Conservation (phyloP, 2,329 filamentous ascomycete genomes). For the Fusarium armeniacum region DNA sequence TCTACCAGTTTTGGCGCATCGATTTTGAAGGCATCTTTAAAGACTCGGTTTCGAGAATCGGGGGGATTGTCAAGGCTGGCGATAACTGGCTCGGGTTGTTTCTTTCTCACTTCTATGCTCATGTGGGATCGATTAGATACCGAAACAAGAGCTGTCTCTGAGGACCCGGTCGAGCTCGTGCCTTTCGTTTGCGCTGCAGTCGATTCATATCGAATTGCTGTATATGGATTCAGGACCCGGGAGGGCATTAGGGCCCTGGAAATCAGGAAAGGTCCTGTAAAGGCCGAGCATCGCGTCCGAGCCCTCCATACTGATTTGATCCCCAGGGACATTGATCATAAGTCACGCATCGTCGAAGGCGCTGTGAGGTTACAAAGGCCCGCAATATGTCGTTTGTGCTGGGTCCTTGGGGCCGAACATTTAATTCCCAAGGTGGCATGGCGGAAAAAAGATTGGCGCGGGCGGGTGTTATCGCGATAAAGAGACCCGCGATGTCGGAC, state of each 20-base stretch:
- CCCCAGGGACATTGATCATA: conserved; percentile 64
- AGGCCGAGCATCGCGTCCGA: conserved; percentile 54
- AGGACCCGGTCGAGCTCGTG: conserved; percentile 5
- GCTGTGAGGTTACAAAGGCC: conserved; percentile 19
- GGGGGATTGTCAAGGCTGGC: conserved; percentile 32
- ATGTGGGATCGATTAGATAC: background rate
- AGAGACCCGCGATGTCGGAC: conserved; percentile 27
- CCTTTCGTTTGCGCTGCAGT: conserved; percentile 27
- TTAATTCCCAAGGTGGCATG: conserved; percentile 14
- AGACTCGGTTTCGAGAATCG: conserved; percentile 47
- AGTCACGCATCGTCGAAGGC: conserved; percentile 54
- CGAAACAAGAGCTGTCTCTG: conserved; percentile 14
- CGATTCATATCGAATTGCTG: conserved; percentile 40
- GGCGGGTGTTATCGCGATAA: conserved; percentile 43
- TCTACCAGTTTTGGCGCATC: conserved; percentile 35
- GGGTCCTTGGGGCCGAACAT: conserved; percentile 20
- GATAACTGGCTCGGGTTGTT: conserved; percentile 19
- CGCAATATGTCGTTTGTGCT: conserved; percentile 28
- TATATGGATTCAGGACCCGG: conserved; percentile 31
- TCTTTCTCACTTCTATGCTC: conserved; percentile 19
- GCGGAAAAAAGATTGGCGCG: conserved; percentile 41
- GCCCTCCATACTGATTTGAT: conserved; percentile 61
- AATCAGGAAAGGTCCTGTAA: conserved; percentile 42
- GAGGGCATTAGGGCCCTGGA: conserved; percentile 42
- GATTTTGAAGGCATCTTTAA: conserved; percentile 51